Percentiles rank a stretch among this genome's conserved stretches.
Conservation (phyloP, 2,329 filamentous ascomycete genomes). For the Dendrostoma leiphaemia region DNA sequence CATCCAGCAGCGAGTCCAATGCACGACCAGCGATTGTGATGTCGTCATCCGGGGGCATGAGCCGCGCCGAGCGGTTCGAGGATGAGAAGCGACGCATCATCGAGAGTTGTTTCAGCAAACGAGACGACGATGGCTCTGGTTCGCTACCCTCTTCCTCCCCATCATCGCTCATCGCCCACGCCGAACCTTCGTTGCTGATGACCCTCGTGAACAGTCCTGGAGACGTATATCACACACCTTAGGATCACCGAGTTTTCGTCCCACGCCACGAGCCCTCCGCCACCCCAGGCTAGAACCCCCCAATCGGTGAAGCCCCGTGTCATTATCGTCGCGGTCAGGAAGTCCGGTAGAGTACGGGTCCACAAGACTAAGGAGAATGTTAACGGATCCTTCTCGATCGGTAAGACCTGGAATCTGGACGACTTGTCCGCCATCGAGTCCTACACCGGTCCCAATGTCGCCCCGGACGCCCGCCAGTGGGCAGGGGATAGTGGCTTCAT, state of each 20-base stretch:
- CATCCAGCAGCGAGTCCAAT: neutral
- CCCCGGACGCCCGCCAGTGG: slow-evolving; percentile 67
- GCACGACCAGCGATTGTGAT: slow-evolving; percentile 7
- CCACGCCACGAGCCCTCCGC: slow-evolving; percentile 80
- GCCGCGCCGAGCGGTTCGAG: slow-evolving; percentile 80
- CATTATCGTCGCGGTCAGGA: slow-evolving; percentile 90
- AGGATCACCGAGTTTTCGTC: slow-evolving; percentile 82
- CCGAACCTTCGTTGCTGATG: slow-evolving; percentile 16
- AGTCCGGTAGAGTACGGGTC: slow-evolving; percentile 87
- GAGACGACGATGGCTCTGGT: slow-evolving; percentile 83
- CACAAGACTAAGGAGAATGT: slow-evolving; percentile 96
- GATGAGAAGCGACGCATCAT: slow-evolving; percentile 95
- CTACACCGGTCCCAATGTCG: slow-evolving; percentile 62
- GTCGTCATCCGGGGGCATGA: slow-evolving; percentile 24
- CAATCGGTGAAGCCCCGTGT: slow-evolving; percentile 83
- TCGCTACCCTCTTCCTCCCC: slow-evolving; percentile 34
- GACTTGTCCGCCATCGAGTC: slow-evolving; percentile 83
- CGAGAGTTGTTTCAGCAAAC: slow-evolving; percentile 90
- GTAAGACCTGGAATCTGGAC: slow-evolving; percentile 97
- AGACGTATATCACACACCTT: slow-evolving; percentile 98
- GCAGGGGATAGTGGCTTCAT: slow-evolving; percentile 81
- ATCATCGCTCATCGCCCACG: slow-evolving; percentile 9
- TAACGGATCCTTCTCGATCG: slow-evolving; percentile 93
- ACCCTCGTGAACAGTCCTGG: slow-evolving; percentile 56
- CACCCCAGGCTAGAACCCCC: slow-evolving; percentile 67